Base-by-base conservation (phyloP, 2,329 filamentous ascomycete species). In the Dothideomycetes sp. region DNA sequence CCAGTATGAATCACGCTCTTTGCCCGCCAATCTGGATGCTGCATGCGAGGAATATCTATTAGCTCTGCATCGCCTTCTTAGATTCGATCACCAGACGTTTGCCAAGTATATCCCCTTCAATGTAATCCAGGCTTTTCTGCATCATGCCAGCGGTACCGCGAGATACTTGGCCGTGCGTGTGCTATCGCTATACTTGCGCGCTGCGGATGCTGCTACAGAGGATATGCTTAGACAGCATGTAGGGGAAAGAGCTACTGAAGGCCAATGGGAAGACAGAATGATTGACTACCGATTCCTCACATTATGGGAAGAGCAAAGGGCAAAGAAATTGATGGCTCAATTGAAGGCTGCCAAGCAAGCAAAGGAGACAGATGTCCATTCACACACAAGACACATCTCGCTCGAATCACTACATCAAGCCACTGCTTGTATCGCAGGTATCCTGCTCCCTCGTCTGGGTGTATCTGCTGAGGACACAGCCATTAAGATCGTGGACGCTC, bases 91-190 rank as follows among this genome's bases (percentile, higher is more conserved):
- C 48, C 68, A 72, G 32, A 72, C 71, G 4, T 94, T 88, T 54
- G 72, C 73, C 8, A 65, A 63, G 43, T 66, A 77, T 50, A 70
- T 87, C 24, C 75, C 75, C 27, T 77, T 81, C 1, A 70, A 76
- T 34, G 73, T 75, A 46, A 68, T 94, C 32, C 79, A 87, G 60
- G 61, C 62, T 19, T 65, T 93, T 10, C 81, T 94, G 49, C 64
- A 68, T 33, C 71, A 77, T 51, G 39, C 58, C 34, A 69, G 72
- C 48, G 65, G 62, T 43, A 64, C 73, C 12, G 73, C 94, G 37
- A 77, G 83, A 60, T 94, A 88, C 59, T 69, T 96, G 45, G 81
- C 87, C 11, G 73, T 94, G 41, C 77, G 86, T 47, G 76, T 88
- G 43, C 83, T 94, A 48, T 87, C 81, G 53, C 69, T 85, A 46